phyloP scores from a whole-genome alignment of 495 filamentous ascomycete genomes.

The Penicillium psychrofluorescens region DNA sequence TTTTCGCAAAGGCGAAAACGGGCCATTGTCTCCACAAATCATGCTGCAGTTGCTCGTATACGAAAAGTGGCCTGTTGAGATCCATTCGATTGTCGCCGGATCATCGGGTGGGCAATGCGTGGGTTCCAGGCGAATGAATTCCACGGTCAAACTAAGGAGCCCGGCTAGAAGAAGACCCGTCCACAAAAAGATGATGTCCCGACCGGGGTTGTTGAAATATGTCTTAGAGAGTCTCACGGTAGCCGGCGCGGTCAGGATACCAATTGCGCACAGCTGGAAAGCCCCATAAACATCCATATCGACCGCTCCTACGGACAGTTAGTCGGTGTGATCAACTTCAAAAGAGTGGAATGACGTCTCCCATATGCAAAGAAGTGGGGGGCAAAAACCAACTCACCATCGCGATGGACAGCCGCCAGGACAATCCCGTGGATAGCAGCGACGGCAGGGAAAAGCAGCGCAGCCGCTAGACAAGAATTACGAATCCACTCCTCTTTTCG shows the following conservation, averaged over 20 bases:
- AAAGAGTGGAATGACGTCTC: too few species aligned
- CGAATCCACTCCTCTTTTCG: constrained; percentile 50
- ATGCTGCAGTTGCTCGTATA: constrained; percentile 21
- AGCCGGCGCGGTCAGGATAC: constrained; percentile 49
- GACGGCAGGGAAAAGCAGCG: constrained; percentile 51
- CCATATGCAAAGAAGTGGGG: background rate
- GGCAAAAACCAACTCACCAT: constrained; percentile 35
- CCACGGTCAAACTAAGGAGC: constrained; percentile 48
- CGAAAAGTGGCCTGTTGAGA: constrained; percentile 20
- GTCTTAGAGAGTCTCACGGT: constrained; percentile 49
- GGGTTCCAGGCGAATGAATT: constrained; percentile 45
- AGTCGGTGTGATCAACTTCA: background rate
- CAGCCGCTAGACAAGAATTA: constrained; percentile 53
- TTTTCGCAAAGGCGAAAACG: constrained; percentile 40
- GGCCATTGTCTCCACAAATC: constrained; percentile 32
- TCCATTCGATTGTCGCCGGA: constrained; percentile 24
- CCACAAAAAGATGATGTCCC: constrained; percentile 58
- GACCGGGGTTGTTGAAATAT: constrained; percentile 52
- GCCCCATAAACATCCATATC: constrained; percentile 61
- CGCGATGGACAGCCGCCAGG: constrained; percentile 43
- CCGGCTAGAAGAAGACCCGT: constrained; percentile 49
- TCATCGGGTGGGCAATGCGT: constrained; percentile 31
- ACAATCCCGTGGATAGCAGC: constrained; percentile 54
- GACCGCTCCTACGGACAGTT: constrained; percentile 35
- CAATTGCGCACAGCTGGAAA: constrained; percentile 56